These are phyloP conservation scores for Mycosphaerella arachidis DNA, from an alignment of 2,329 filamentous ascomycete species.

Conservation along the genomic window DNA sequence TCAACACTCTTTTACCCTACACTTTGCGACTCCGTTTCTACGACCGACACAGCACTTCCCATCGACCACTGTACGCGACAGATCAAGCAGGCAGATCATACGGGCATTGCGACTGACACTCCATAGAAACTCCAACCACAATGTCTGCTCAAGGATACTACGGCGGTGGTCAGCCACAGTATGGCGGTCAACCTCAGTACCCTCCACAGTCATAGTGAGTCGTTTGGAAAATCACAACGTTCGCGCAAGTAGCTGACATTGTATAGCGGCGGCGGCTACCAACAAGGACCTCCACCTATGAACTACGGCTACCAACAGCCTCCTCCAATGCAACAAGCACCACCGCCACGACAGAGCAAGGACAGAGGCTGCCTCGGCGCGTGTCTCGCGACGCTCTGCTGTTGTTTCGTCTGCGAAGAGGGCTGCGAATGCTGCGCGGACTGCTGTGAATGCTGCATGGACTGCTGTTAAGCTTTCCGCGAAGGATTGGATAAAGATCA, in stretches of 20 bases:
- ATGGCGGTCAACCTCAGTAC: constrained; percentile 31
- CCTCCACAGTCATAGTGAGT: constrained; percentile 37
- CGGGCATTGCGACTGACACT: constrained; percentile 4
- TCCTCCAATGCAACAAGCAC: constrained; percentile 42
- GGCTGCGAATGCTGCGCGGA: constrained; percentile 61
- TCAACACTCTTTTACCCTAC: not conserved
- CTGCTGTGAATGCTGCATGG: constrained; percentile 51
- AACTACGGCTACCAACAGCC: constrained; percentile 38
- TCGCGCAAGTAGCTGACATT: not conserved
- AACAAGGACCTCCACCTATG: constrained; percentile 28
- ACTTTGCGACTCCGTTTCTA: not conserved
- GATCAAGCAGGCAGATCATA: not conserved
- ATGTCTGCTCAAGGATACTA: constrained; percentile 46
- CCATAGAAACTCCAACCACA: constrained; percentile 8
- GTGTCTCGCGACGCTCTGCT: constrained; percentile 56
- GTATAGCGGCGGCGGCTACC: constrained; percentile 11
- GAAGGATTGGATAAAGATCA: not conserved
- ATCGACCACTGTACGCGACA: not conserved
- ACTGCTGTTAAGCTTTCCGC: constrained; percentile 27
- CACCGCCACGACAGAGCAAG: constrained; percentile 38
- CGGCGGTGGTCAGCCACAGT: constrained; percentile 26
- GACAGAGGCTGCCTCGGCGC: constrained; percentile 49
- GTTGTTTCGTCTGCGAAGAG: constrained; percentile 62
- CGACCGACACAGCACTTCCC: not conserved
- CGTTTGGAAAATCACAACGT: not conserved